Evolutionary conservation across 192 early-diverging fungal species (phyloP), one percentile per base, ranked within the genome.

Genomic region (Physocladia obscura): DNA sequence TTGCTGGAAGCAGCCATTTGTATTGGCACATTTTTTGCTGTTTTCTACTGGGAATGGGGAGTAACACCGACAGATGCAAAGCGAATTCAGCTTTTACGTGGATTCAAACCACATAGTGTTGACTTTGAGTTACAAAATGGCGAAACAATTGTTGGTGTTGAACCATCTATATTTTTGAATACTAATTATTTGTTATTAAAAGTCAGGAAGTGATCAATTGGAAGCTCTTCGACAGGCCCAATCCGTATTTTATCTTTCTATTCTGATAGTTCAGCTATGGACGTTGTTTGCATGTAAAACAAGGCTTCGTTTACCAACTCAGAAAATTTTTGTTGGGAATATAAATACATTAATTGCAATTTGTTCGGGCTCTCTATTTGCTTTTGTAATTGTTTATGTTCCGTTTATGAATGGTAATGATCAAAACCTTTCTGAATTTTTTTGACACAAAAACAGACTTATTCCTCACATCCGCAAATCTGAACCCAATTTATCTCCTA

Each of bases 271-370:
- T 75, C 96, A 98, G 74, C 84, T 94, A 34, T 96, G 91, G 84
- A 98, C 96, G 73, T 74, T 94, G 79, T 96, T 98, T 77, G 93
- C 92, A 17, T 93, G 91, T 80, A 98, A 95, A 83, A 88, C 89
- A 44, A 74, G 90, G 15, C 80, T 89, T 56, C 80, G 77, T 24
- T 62, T 82, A 8, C 71, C 73, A 3, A 65, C 67, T 52, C 82
- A 76, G 30, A 76, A 69, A 65, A 89, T 90, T 75, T 90, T 93
- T 83, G 91, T 95, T 78, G 76, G 84, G 21, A 81, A 81, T 59
- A 62, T 61, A 44, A 61, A 62, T 36, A 81, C 62, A 37, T 81
- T 48, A 47, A 59, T 71, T 21, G 49, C 61, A 19, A 29, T 81
- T 21, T 29, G 44, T 21, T 24, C 64, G 15, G 81, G 76, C 6